Evolutionary conservation across 23 red algal species (phyloP).

Genomic region (Cyanidiococcus yangmingshanensis): DNA sequence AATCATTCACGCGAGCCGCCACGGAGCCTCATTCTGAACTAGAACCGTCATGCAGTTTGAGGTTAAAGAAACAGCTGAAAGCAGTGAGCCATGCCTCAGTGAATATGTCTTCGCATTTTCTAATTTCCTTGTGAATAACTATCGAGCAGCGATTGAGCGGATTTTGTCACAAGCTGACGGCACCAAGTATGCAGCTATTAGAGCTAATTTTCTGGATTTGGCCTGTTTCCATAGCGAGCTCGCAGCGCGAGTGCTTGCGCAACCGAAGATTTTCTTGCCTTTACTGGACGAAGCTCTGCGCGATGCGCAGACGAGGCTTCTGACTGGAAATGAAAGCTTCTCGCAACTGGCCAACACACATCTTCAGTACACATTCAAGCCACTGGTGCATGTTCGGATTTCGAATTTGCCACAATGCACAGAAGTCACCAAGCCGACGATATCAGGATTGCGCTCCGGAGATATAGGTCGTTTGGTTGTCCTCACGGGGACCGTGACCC

Average conservation of each 20-base stretch:
- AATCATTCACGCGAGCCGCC: too few relatives aligned
- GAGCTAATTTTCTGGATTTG: constrained; percentile 9
- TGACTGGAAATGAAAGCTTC: background rate
- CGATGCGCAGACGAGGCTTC: constrained; percentile 10
- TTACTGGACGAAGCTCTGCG: constrained; percentile 41
- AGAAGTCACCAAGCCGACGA: constrained; percentile 30
- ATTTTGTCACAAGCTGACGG: background rate
- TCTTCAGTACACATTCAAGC: constrained; percentile 29
- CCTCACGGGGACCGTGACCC: constrained; percentile 66
- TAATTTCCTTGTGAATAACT: background rate
- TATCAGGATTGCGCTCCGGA: constrained; percentile 45
- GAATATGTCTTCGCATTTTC: constrained; percentile 3
- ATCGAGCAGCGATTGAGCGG: background rate
- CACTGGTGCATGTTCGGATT: constrained; percentile 47
- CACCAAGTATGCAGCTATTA: background rate
- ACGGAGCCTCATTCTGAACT: too few relatives aligned
- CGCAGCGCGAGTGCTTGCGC: constrained; percentile 21
- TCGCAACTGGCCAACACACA: background rate
- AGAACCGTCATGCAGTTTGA: too few relatives aligned
- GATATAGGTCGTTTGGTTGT: constrained; percentile 62
- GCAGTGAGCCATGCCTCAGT: background rate
- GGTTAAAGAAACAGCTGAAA: too few relatives aligned
- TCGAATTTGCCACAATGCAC: constrained; percentile 48
- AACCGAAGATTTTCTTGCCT: constrained; percentile 33
- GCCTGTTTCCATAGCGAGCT: constrained; percentile 16